Percentiles rank a stretch among this genome's conserved stretches.
phyloP scores from a whole-genome alignment of 371 early-diverging fungal genomes.

The Syncephalastrum sp. region DNA sequence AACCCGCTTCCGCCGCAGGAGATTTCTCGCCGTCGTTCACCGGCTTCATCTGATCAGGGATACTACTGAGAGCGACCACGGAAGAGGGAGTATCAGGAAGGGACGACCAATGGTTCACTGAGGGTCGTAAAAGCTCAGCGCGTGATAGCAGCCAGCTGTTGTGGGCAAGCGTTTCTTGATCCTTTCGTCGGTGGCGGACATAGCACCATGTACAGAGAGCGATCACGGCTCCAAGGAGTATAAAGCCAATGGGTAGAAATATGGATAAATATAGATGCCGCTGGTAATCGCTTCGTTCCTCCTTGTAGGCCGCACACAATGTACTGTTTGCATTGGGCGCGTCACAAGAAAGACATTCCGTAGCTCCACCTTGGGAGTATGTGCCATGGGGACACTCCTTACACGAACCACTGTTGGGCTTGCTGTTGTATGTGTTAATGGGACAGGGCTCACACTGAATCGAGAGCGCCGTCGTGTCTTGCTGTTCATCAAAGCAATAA shows the following conservation, averaged over 20 bases:
- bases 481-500: conserved; percentile 17
- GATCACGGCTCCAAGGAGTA: not conserved
- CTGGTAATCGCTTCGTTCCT: conserved; percentile 7
- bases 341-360: conserved; percentile 24
- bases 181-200: conserved; percentile 16
- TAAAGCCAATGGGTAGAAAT: conserved; percentile 24
- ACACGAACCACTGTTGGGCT: conserved; percentile 30
- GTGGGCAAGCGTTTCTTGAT: conserved; percentile 17
- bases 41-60: conserved; percentile 1
- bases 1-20: no score
- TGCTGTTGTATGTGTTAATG: conserved; percentile 20
- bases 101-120: conserved; percentile 9
- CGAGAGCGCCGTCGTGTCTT: conserved; percentile 8
- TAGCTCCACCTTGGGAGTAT: conserved; percentile 20
- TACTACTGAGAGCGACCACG: not conserved
- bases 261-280: conserved; percentile 23
- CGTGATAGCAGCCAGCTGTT: conserved; percentile 46
- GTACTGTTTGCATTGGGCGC: conserved; percentile 7
- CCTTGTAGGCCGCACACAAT: conserved; percentile 15
- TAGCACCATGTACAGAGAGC: conserved; percentile 1
- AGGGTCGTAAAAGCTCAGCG: conserved; percentile 26
- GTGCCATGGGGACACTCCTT: conserved; percentile 24
- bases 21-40: not conserved
- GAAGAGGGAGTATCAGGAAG: conserved; percentile 1
- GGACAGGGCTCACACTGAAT: conserved; percentile 38